Conservation (phyloP, 768 basidiomycete species). For the Leucogyrophana mollusca region DNA sequence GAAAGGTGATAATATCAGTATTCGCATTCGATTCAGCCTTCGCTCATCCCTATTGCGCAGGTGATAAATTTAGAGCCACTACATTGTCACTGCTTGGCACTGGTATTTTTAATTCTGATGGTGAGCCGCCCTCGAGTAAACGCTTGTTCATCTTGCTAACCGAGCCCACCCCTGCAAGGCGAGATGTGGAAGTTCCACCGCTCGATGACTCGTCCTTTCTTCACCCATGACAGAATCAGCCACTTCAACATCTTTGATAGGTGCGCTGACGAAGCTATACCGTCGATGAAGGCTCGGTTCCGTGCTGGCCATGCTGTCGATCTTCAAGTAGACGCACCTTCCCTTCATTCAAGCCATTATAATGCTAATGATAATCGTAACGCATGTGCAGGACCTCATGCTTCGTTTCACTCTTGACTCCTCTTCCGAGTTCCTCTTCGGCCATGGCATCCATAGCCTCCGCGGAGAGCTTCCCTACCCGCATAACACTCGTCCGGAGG, state of each 20-base stretch:
- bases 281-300: conserved; percentile 16
- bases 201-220: conserved; percentile 31
- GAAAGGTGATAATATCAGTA: conserved; percentile 25
- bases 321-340: conserved; percentile 15
- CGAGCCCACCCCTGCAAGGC: too few relatives aligned
- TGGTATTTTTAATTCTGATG: conserved; percentile 63
- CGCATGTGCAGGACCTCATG: conserved; percentile 34
- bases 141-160: too few relatives aligned
- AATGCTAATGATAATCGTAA: too few relatives aligned
- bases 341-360: background rate
- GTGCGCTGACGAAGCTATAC: conserved; percentile 20
- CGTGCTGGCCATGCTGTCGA: conserved; percentile 21
- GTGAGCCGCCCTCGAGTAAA: too few relatives aligned
- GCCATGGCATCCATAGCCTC: conserved; percentile 35
- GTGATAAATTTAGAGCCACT: conserved; percentile 38
- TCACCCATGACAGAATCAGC: conserved; percentile 26
- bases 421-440: conserved; percentile 47
- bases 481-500: too few relatives aligned
- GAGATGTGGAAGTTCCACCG: conserved; percentile 37
- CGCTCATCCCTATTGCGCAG: conserved; percentile 29
- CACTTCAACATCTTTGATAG: conserved; percentile 30
- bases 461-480: conserved; percentile 30
- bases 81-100: conserved; percentile 41
- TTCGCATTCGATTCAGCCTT: background rate
- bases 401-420: conserved; percentile 42